These are phyloP conservation scores for Gigaspora rosea DNA, from an alignment of 192 early-diverging fungal genomes.

Conservation along the genomic window DNA sequence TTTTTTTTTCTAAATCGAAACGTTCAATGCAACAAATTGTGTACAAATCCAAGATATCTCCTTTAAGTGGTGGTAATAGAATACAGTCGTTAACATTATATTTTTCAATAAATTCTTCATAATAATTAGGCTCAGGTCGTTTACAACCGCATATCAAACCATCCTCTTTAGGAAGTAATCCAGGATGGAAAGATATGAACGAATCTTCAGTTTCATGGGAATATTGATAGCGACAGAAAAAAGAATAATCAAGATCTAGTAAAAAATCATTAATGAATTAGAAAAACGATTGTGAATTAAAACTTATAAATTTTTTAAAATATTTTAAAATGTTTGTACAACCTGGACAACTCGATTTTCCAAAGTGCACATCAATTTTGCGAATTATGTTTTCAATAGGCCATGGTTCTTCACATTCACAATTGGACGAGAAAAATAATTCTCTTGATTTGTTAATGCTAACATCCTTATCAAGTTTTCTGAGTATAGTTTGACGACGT, in stretches of 20 bases:
- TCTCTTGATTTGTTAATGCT: neutral
- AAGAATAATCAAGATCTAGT: neutral
- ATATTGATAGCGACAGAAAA: constrained; percentile 21
- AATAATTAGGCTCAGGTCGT: neutral
- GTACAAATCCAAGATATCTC: neutral
- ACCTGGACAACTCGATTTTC: neutral
- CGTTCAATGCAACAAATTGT: constrained; percentile 15
- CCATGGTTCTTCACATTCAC: constrained; percentile 13
- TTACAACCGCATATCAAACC: constrained; percentile 1
- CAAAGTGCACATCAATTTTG: constrained; percentile 19
- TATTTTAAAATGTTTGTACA: neutral
- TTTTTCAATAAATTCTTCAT: constrained; percentile 2
- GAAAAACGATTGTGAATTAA: neutral
- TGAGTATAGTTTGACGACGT: constrained; percentile 6
- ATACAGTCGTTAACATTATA: constrained; percentile 23
- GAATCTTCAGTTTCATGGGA: neutral
- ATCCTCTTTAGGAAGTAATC: neutral
- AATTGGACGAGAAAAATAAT: constrained; percentile 22
- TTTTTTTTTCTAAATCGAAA: neutral
- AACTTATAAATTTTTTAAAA: neutral
- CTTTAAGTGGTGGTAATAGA: neutral
- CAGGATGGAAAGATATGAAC: neutral
- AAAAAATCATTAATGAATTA: neutral
- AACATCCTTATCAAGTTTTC: constrained; percentile 8
- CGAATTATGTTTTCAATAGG: neutral